Evolutionary conservation across 2,329 filamentous ascomycete genomes (phyloP), one percentile per base, ranked within the genome.

Genomic region (Lasiodiplodia sp.): DNA sequence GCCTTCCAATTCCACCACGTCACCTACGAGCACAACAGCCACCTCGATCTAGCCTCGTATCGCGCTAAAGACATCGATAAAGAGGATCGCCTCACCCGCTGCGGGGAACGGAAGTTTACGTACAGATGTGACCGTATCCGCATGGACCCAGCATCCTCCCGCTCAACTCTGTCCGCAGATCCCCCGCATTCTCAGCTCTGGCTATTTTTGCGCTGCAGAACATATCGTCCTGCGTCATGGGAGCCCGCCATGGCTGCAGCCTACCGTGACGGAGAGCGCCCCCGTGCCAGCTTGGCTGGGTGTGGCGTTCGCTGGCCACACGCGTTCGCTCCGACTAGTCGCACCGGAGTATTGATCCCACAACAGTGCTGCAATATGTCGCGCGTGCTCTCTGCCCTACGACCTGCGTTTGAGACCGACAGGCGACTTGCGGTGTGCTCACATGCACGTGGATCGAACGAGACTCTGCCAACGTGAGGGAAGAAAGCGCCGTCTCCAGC

Each of bases 341-440:
- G 47, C 60, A 64, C 60, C 16, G 60, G 58, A 64, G 60, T 64
- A 64, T 64, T 64, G 60, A 52, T 64, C 58, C 57, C 44, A 63
- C 58, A 12, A 23, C 58, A 44, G 47, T 7, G 58, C 21, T 49
- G 58, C 58, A 63, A n/a, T 34, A 49, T 63, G 40, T 51, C 40
- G 44, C 47, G 60, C 58, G 25, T 47, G 18, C 18, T 37, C 58
- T 31, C 52, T 51, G 28, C 60, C 47, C 23, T 52, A 52, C 60
- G 21, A 21, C 60, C 60, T 52, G 44, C 47, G 21, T 28, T 47
- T 51, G 44, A 52, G 44, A 25, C 60, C 10, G 28, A 11, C 49
- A 53, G 60, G 44, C 31, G 60, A 64, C 31, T 64, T 51, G 60
- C 60, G 60, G 47, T 64, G 60, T 38, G 21, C 60, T 64, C 31